Evolutionary conservation across 2,329 filamentous ascomycete genomes (phyloP).

Genomic region (Nemania serpens): DNA sequence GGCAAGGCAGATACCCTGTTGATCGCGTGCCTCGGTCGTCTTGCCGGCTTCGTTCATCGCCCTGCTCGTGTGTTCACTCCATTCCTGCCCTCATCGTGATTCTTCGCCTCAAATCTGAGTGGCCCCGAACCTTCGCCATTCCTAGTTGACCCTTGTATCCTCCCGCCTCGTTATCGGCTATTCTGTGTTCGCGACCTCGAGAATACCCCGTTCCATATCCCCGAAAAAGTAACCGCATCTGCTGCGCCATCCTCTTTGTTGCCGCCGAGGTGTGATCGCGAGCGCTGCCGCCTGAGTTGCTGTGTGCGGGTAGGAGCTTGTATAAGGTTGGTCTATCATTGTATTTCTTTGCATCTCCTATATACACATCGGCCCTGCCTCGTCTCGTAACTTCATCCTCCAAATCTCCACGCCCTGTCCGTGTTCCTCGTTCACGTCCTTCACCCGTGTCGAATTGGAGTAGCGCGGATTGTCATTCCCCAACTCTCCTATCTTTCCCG

Average conservation of each 20-base stretch:
- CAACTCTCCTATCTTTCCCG: constrained; percentile 35
- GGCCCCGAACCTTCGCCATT: not conserved
- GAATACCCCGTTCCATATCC: not conserved
- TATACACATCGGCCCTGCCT: not conserved
- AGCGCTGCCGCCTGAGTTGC: not conserved
- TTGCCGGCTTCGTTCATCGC: not conserved
- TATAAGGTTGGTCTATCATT: constrained; percentile 17
- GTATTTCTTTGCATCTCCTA: not conserved
- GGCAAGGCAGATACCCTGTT: not conserved
- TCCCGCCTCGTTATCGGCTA: not conserved
- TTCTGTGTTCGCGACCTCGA: constrained; percentile 3
- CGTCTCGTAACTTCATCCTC: constrained; percentile 1
- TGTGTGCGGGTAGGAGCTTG: not conserved
- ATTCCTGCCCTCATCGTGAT: not conserved
- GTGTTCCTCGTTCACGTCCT: not conserved
- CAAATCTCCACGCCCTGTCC: constrained; percentile 1
- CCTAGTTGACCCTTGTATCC: not conserved
- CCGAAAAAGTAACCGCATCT: not conserved
- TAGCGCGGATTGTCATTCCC: not conserved
- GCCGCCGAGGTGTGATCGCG: constrained; percentile 1
- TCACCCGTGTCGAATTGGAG: constrained; percentile 17
- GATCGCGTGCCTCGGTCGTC: constrained; percentile 11
- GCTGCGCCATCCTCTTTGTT: not conserved
- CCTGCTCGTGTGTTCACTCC: constrained; percentile 3
- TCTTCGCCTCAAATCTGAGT: not conserved